Evolutionary conservation across 2,329 filamentous ascomycete species (phyloP).

Genomic region (Monilinia laxa): DNA sequence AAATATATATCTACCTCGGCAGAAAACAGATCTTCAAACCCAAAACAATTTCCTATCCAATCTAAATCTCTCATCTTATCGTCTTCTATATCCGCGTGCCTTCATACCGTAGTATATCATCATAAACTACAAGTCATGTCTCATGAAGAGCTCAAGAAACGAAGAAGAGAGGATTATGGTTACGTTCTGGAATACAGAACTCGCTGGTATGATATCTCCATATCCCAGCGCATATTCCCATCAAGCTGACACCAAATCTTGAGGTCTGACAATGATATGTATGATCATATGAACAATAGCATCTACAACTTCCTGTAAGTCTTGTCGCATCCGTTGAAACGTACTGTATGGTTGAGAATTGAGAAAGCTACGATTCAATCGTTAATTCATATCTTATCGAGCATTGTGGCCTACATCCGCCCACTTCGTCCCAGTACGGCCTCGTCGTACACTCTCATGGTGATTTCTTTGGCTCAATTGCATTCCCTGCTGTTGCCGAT

Average conservation of each 20-base stretch:
- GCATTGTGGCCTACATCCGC: slow-evolving; percentile 71
- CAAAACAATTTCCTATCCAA: background rate
- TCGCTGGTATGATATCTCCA: slow-evolving; percentile 61
- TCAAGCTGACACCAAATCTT: slow-evolving; percentile 4
- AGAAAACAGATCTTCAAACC: background rate
- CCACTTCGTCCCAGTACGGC: slow-evolving; percentile 69
- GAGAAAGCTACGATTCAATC: slow-evolving; percentile 74
- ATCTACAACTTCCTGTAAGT: slow-evolving; percentile 75
- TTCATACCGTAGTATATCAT: background rate
- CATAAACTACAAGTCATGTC: slow-evolving; percentile 29
- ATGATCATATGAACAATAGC: slow-evolving; percentile 88
- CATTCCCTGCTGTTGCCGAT: slow-evolving; percentile 80
- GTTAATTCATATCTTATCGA: slow-evolving; percentile 86
- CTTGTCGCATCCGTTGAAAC: background rate
- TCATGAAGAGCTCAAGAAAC: slow-evolving; percentile 54
- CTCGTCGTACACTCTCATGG: slow-evolving; percentile 84
- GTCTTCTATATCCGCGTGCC: background rate
- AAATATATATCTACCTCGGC: background rate
- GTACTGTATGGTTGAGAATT: background rate
- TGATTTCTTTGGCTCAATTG: slow-evolving; percentile 79
- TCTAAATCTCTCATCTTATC: background rate
- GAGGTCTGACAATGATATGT: slow-evolving; percentile 94
- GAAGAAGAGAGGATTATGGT: slow-evolving; percentile 69
- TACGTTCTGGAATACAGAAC: slow-evolving; percentile 82
- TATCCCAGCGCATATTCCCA: background rate